phyloP scores from a whole-genome alignment of 179 eudicot species.

The Pouteria campechiana region DNA sequence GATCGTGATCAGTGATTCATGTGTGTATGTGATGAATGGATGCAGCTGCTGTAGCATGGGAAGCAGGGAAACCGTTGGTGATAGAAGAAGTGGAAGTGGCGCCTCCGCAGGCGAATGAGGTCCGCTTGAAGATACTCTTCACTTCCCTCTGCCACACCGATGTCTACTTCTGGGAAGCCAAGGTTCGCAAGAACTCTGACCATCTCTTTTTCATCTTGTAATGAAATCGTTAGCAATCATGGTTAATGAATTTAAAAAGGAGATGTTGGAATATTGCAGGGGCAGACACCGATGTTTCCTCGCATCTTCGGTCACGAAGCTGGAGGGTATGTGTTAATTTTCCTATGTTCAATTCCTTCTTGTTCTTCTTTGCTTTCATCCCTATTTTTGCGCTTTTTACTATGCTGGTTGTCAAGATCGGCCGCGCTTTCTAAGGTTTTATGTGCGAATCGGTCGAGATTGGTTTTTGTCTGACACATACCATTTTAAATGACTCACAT shows the following conservation, averaged over 20 bases:
- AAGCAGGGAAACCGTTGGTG: constrained; percentile 30
- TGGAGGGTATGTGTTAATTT: constrained; percentile 23
- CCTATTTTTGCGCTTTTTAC: too few relatives aligned
- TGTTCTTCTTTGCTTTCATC: neutral
- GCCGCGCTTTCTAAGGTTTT: too few relatives aligned
- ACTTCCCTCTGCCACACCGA: constrained; percentile 42
- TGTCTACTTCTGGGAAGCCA: constrained; percentile 39
- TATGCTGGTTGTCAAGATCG: too few relatives aligned
- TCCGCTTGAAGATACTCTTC: constrained; percentile 23
- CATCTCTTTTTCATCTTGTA: neutral
- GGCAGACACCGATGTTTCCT: constrained; percentile 42
- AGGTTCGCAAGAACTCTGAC: constrained; percentile 3
- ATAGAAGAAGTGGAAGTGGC: constrained; percentile 38
- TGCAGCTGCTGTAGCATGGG: constrained; percentile 38
- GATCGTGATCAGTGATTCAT: neutral
- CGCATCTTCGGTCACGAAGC: constrained; percentile 50
- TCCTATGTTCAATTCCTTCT: neutral
- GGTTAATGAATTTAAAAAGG: too few relatives aligned
- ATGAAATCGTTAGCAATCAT: neutral
- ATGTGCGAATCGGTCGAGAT: too few relatives aligned
- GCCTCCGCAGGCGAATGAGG: constrained; percentile 44
- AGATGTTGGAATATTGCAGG: constrained; percentile 26
- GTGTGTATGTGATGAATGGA: constrained; percentile 15
- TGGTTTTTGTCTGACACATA: too few relatives aligned
- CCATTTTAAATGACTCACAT: too few relatives aligned